These are phyloP conservation scores for Clohesyomyces aquaticus DNA, from an alignment of 495 filamentous ascomycete genomes.

Conservation along the genomic window DNA sequence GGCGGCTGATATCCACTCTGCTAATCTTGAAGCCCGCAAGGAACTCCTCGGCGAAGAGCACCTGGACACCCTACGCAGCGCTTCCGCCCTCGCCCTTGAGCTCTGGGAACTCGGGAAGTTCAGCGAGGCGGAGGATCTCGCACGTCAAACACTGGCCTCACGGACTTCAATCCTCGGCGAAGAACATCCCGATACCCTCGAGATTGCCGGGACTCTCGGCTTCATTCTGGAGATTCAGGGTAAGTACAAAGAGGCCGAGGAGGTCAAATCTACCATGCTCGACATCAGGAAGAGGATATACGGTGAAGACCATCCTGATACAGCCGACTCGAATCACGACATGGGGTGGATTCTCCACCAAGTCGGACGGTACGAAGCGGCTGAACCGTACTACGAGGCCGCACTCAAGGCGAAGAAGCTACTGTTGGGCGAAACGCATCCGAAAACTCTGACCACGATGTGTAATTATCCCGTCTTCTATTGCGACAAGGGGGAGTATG, in stretches of 20 bases:
- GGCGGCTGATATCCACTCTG: conserved; percentile 12
- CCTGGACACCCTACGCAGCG: conserved; percentile 16
- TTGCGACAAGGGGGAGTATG: conserved; percentile 25
- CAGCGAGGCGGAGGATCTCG: conserved; percentile 15
- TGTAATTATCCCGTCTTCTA: conserved; percentile 23
- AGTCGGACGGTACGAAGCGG: conserved; percentile 11
- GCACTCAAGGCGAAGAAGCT: conserved; percentile 8
- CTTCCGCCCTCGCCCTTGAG: conserved; percentile 19
- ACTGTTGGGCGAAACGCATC: conserved; percentile 16
- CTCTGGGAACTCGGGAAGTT: conserved; percentile 27
- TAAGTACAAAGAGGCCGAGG: conserved; percentile 11
- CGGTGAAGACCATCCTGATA: conserved; percentile 24
- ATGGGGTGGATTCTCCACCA: conserved; percentile 29
- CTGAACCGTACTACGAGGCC: conserved; percentile 14
- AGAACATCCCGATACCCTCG: conserved; percentile 23
- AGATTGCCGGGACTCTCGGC: conserved; percentile 16
- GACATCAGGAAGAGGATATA: conserved; percentile 11
- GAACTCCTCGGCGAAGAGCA: conserved; percentile 11
- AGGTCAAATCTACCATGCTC: conserved; percentile 9
- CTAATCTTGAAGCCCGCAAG: conserved; percentile 15
- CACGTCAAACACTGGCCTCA: conserved; percentile 12
- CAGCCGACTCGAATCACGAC: conserved; percentile 16
- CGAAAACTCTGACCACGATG: conserved; percentile 14
- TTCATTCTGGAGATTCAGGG: conserved; percentile 28
- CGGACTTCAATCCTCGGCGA: conserved; percentile 12